Conservation (phyloP, 1,139 yeast species). For the Saccharomyces hybrid region DNA sequence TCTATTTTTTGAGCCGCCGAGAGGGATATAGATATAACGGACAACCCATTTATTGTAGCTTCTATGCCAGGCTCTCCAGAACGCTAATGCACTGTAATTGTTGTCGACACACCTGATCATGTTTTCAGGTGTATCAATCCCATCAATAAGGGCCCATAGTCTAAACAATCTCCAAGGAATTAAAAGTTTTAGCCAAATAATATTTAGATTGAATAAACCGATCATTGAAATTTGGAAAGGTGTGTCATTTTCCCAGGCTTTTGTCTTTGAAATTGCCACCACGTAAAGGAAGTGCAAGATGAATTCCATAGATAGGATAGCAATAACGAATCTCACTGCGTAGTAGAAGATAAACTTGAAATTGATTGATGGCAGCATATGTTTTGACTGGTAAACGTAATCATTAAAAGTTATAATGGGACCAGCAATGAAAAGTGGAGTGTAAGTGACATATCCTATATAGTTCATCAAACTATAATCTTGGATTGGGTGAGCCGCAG, state of each 20-base stretch:
- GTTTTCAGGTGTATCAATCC: conserved; percentile 93
- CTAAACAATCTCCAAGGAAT: conserved; percentile 95
- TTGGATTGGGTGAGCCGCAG: conserved; percentile 49
- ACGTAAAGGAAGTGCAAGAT: conserved; percentile 82
- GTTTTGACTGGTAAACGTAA: conserved; percentile 56
- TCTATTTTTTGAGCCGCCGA: conserved; percentile 72
- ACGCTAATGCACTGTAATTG: conserved; percentile 83
- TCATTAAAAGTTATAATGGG: conserved; percentile 92
- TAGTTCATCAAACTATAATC: conserved; percentile 61
- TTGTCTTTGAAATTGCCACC: conserved; percentile 76
- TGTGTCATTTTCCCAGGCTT: conserved; percentile 84
- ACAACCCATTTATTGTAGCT: conserved; percentile 86
- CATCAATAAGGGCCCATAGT: conserved; percentile 83
- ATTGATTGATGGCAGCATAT: conserved; percentile 46
- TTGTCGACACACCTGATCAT: conserved; percentile 95
- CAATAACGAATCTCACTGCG: conserved; percentile 58
- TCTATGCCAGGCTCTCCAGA: conserved; percentile 99
- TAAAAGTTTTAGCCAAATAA: conserved; percentile 84
- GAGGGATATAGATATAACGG: conserved; percentile 74
- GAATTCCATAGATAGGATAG: conserved; percentile 82
- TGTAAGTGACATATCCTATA: conserved; percentile 67
- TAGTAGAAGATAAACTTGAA: conserved; percentile 50
- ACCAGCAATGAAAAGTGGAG: conserved; percentile 91
- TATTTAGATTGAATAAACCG: conserved; percentile 79
- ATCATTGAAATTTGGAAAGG: conserved; percentile 94